Percentiles rank a stretch among this genome's conserved stretches.
Conservation (phyloP, 176 grass and related monocot genomes). For the Oropetium thomaeum region DNA sequence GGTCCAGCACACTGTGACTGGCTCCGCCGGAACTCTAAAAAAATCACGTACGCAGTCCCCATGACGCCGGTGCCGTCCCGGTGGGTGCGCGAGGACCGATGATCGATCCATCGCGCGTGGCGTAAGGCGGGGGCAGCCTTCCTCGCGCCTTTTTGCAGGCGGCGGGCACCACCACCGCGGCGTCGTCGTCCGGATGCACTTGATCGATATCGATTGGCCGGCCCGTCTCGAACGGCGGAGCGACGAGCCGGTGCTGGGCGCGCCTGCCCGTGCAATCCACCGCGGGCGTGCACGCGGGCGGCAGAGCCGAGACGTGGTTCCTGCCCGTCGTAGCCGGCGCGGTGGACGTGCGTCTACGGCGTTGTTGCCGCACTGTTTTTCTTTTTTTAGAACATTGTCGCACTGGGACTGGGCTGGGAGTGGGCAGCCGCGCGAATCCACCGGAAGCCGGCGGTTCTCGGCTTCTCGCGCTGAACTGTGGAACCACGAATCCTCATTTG, state of each 20-base stretch:
- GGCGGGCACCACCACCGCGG: neutral
- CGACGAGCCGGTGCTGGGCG: neutral
- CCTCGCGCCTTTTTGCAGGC: neutral
- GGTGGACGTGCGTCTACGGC: neutral
- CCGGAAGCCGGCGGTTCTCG: neutral
- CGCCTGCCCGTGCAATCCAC: neutral
- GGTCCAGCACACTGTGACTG: neutral
- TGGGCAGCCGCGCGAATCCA: neutral
- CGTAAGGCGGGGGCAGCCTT: neutral
- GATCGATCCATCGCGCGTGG: constrained; percentile 17
- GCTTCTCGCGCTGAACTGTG: too few relatives aligned
- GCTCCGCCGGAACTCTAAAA: too few relatives aligned
- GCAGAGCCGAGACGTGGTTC: neutral
- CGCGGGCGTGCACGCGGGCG: neutral
- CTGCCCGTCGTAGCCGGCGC: neutral
- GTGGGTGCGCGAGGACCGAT: neutral
- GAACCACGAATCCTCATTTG: too few relatives aligned
- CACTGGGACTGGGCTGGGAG: too few relatives aligned
- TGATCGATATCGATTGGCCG: too few relatives aligned
- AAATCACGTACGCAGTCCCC: too few relatives aligned
- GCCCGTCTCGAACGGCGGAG: neutral
- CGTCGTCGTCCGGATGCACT: too few relatives aligned
- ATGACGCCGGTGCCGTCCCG: neutral
- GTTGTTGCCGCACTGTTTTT: too few relatives aligned
- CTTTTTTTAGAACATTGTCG: too few relatives aligned